These are phyloP conservation scores for Rubia peregrina DNA, from an alignment of 305 asterid genomes.

Conservation along the genomic window DNA sequence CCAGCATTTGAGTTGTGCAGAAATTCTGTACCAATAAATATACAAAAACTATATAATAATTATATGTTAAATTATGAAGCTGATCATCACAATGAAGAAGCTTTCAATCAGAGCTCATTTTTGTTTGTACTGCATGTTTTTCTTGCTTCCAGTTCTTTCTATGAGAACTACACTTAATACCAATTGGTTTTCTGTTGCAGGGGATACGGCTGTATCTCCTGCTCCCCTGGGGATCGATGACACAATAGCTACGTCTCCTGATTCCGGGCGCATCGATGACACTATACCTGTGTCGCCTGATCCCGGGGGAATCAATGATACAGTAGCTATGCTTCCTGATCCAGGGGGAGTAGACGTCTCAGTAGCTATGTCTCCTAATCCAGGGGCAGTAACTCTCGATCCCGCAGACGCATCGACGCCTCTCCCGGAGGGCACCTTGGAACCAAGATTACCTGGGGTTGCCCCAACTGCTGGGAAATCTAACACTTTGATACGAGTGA, in stretches of 20 bases:
- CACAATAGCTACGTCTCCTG: too few species aligned
- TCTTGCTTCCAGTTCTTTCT: neutral
- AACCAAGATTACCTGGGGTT: neutral
- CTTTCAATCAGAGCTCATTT: neutral
- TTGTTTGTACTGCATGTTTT: neutral
- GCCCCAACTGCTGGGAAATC: neutral
- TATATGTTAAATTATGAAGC: too few species aligned
- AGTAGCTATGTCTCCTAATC: neutral
- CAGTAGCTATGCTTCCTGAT: neutral
- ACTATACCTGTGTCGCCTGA: neutral
- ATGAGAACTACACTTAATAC: too few species aligned
- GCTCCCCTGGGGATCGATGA: too few species aligned
- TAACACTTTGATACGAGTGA: neutral
- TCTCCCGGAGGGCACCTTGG: neutral
- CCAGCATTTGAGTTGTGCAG: neutral
- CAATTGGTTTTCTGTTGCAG: neutral
- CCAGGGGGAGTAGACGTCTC: neutral
- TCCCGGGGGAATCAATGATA: neutral
- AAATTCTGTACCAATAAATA: neutral
- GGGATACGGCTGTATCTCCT: too few species aligned
- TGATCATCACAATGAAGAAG: neutral
- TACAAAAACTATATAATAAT: neutral
- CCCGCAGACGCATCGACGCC: neutral
- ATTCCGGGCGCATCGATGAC: neutral
- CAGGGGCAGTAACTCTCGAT: too few species aligned